These are phyloP conservation scores for Ophiostoma sp. DNA, from an alignment of 2,329 filamentous ascomycete genomes.

Conservation along the genomic window DNA sequence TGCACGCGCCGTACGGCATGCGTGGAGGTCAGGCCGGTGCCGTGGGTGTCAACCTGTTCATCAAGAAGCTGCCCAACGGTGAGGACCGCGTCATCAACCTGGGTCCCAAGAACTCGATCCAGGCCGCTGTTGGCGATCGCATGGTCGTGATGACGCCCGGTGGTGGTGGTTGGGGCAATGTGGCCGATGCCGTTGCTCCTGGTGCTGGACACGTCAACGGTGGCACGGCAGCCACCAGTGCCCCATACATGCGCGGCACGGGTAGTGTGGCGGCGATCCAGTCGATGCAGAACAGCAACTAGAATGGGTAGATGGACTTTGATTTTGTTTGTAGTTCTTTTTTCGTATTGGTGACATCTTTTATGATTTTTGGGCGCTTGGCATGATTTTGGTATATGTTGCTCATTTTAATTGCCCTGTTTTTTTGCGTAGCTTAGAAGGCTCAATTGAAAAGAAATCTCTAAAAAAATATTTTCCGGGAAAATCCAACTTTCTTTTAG, in stretches of 20 bases:
- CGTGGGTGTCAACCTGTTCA: constrained; percentile 30
- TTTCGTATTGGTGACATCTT: neutral
- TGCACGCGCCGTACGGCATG: constrained; percentile 40
- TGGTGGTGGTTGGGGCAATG: constrained; percentile 59
- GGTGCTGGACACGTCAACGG: neutral
- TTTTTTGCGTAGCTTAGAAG: no score
- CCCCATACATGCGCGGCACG: constrained; percentile 13
- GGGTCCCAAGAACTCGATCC: constrained; percentile 61
- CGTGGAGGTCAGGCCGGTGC: constrained; percentile 35
- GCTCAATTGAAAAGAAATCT: no score
- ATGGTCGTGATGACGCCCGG: constrained; percentile 64
- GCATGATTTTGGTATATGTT: no score
- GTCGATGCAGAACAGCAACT: constrained; percentile 24
- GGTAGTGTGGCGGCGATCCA: constrained; percentile 20
- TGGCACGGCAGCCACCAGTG: neutral
- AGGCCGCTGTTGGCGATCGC: constrained; percentile 58
- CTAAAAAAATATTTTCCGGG: no score
- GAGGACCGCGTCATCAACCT: constrained; percentile 48
- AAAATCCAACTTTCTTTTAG: no score
- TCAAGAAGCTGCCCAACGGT: constrained; percentile 21
- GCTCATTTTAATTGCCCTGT: no score
- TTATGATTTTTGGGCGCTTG: no score
- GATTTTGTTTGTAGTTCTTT: neutral
- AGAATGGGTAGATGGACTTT: neutral
- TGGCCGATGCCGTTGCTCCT: neutral